A percentile compares a stretch with the other conserved stretches of the same genome.
phyloP scores from a whole-genome alignment of 148 eudicot species.

The Cornus suecica region DNA sequence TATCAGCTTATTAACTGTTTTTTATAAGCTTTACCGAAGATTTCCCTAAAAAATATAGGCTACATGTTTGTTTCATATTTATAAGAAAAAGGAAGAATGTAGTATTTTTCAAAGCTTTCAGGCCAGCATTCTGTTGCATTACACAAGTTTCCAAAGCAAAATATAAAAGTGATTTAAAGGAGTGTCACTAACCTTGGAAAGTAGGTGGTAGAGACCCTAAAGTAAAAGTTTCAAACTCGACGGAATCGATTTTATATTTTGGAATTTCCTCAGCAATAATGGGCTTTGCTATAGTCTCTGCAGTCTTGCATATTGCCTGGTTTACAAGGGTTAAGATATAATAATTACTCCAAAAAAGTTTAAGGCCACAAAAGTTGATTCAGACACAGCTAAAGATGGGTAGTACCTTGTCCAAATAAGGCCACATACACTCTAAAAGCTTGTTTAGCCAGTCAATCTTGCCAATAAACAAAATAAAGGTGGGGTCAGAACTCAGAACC shows the following conservation, averaged over 20 bases:
- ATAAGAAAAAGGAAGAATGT: not conserved
- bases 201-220: conserved; percentile 87
- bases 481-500: conserved; percentile 9
- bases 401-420: conserved; percentile 80
- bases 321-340: not conserved
- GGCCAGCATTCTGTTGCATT: not conserved
- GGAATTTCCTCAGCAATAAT: conserved; percentile 90
- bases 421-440: conserved; percentile 80
- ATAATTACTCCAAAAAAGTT: conserved; percentile 1
- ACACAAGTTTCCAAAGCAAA: not conserved
- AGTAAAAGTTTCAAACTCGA: conserved; percentile 69
- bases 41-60: no score
- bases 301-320: conserved; percentile 89
- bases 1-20: no score
- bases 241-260: conserved; percentile 77
- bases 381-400: not conserved
- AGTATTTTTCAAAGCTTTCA: not conserved
- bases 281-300: conserved; percentile 66
- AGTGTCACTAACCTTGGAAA: conserved; percentile 57
- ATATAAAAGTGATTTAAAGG: not conserved
- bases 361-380: not conserved
- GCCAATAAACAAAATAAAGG: conserved; percentile 16
- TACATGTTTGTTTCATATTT: not conserved
- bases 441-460: conserved; percentile 93
- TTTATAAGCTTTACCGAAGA: no score